Percentiles rank a stretch among this genome's conserved stretches.
Evolutionary conservation across 495 filamentous ascomycete genomes (phyloP).

Genomic region (Podospora fimiseda): DNA sequence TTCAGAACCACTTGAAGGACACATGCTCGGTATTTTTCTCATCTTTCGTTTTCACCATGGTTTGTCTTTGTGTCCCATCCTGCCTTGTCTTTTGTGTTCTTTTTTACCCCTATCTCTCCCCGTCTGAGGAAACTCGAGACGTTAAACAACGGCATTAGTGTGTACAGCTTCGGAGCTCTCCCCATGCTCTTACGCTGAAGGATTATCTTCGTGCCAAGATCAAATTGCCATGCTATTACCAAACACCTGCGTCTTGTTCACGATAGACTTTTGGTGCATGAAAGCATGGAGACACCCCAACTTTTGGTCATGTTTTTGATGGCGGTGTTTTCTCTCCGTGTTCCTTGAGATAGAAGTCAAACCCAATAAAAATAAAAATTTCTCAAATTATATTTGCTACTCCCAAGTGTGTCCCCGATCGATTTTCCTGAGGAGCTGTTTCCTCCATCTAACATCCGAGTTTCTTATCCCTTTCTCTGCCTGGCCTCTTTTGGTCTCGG

Average conservation of each 20-base stretch:
- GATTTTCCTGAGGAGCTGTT: too few species aligned
- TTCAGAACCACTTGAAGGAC: conserved; percentile 14
- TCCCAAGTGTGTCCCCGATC: too few species aligned
- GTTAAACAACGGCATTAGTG: neutral
- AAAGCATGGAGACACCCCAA: neutral
- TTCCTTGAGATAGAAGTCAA: too few species aligned
- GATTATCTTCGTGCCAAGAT: neutral
- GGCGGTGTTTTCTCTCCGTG: neutral
- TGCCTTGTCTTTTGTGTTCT: too few species aligned
- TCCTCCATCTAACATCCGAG: too few species aligned
- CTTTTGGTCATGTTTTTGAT: neutral
- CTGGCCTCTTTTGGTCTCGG: too few species aligned
- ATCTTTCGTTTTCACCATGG: neutral
- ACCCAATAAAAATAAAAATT: too few species aligned
- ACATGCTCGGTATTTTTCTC: neutral
- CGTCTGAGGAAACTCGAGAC: neutral
- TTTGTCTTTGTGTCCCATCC: neutral
- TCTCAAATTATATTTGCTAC: too few species aligned
- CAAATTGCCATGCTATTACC: neutral
- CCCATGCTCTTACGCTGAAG: neutral
- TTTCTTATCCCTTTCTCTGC: too few species aligned
- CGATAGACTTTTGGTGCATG: neutral
- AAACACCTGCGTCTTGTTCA: neutral
- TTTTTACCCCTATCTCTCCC: neutral
- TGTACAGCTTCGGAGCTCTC: neutral